These are phyloP conservation scores for Acacia acuminata DNA, from an alignment of 306 rosid species.

Conservation along the genomic window DNA sequence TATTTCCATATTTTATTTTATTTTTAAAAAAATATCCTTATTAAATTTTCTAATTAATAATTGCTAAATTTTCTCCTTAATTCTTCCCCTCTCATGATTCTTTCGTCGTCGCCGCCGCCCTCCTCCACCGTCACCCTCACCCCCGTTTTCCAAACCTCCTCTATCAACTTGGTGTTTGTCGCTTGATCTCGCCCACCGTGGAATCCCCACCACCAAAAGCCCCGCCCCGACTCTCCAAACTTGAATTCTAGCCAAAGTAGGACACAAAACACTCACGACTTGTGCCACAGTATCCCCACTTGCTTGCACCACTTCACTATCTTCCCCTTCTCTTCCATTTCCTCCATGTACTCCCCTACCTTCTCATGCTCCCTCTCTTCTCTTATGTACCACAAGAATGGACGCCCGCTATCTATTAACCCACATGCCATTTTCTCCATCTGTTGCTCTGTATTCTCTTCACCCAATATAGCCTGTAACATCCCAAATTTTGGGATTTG, in stretches of 20 bases:
- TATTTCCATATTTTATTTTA: too few species aligned
- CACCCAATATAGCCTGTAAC: not conserved
- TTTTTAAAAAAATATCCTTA: too few species aligned
- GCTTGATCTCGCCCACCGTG: constrained; percentile 29
- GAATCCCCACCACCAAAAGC: constrained; percentile 34
- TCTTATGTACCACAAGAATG: constrained; percentile 64
- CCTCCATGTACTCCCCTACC: not conserved
- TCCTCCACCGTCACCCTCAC: too few species aligned
- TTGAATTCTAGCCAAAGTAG: constrained; percentile 40
- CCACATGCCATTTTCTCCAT: constrained; percentile 60
- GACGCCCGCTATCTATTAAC: constrained; percentile 41
- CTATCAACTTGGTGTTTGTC: constrained; percentile 16
- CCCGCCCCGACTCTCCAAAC: constrained; percentile 24
- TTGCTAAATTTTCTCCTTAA: too few species aligned
- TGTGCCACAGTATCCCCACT: constrained; percentile 48
- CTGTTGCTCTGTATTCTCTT: constrained; percentile 8
- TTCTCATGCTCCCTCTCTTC: not conserved
- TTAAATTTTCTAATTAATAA: too few species aligned
- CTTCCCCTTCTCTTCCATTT: constrained; percentile 39
- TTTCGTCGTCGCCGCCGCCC: too few species aligned
- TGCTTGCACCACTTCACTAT: constrained; percentile 61
- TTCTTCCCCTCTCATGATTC: too few species aligned
- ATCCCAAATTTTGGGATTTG: too few species aligned
- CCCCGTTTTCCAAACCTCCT: too few species aligned
- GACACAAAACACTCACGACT: constrained; percentile 35